Evolutionary conservation across 2,329 filamentous ascomycete genomes (phyloP), one percentile per base, ranked within the genome.

Genomic region (Neofusicoccum parvum): DNA sequence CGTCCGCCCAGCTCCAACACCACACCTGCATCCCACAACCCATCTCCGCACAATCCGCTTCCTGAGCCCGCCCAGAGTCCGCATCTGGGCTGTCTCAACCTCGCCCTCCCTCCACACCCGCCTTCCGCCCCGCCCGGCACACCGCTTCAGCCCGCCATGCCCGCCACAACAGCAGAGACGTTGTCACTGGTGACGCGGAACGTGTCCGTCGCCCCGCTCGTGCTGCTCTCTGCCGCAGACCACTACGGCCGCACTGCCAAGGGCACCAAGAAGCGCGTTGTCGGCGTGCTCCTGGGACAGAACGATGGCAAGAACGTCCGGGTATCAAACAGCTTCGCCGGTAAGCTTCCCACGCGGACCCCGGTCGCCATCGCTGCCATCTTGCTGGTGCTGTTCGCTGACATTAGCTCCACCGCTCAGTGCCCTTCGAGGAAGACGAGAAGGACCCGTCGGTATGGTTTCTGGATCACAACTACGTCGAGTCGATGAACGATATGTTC

Each of bases 401-500:
- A 77, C 65, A 23, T 3, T 6, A 5, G 50, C 23, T 66, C 20
- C 56, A 34, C 53, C 45, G 5, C 23, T 68, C 74, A 97, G 95
- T 98, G 51, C 95, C 95, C 0, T 99, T 99, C 76, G 95, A 99
- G 81, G 95, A 99, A 83, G 95, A 99, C 79, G 95, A 97, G 75
- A 97, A 96, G 82, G 94, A 99, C 78, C 94, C 94, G 3, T 96
- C 94, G 41, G 95, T 99, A 77, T 99, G 95, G 95, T 99, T 98
- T 79, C 83, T 99, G 70, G 95, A 99, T 79, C 95, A 99, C 86
- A 98, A 98, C 86, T 99, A 97, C 76, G 92, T 99, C 80, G 95
- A 99, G 81, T 92, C 90, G 72, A 99, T 99, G 95, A 96, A 95
- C 82, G 95, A 98, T 80, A 99, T 99, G 95, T 99, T 99, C 87